Base-by-base conservation (phyloP, 2,329 filamentous ascomycete species). In the Fulvia fulva region DNA sequence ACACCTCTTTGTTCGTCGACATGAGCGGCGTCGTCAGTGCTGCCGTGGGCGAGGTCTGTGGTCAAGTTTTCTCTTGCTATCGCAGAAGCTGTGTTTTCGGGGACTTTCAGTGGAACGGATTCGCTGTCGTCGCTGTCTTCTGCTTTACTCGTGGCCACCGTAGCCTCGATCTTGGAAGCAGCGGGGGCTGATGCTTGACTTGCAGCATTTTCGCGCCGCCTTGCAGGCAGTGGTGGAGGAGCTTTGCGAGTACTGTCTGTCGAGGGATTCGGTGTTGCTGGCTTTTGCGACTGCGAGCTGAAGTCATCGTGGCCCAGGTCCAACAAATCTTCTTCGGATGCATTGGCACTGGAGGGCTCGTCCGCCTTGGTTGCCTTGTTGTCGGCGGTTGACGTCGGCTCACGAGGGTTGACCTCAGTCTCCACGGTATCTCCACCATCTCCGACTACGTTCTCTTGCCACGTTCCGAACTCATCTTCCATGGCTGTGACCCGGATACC, bases 401-500 rank as follows among this genome's bases (percentile, higher is more conserved):
- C 23, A 23, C 3, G 9, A 7, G 21, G 14, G 23, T 11, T 6
- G 4, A 8, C 6, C 6, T 11, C 22, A 11, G 11, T 16, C 2
- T 50, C 47, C n/a, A 8, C 6, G 26, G 14, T 14, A 12, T 14
- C 23, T 21, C 19, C 23, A 23, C 32, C 47, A 5, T 19, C 16
- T 7, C 8, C 28, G 11, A 51, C 50, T 2, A 32, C 25, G 30
- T 65, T 65, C 44, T 65, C 62, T 37, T 64, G 62, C 56, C 60
- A 65, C 9, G 56, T 58, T 22, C 59, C 58, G 28, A 65, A 65
- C 22, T 65, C 63, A 21, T 65, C 63, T 3, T 61, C 46, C 30
- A 8, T 23, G 16, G 49, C 28, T 28, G 34, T 47, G 9, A 30
- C 37, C 44, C 47, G 28, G 14, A 51, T 30, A 5, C 22, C 32